Conservation (phyloP, 148 eudicot species). For the Rhododendron mucronatum region DNA sequence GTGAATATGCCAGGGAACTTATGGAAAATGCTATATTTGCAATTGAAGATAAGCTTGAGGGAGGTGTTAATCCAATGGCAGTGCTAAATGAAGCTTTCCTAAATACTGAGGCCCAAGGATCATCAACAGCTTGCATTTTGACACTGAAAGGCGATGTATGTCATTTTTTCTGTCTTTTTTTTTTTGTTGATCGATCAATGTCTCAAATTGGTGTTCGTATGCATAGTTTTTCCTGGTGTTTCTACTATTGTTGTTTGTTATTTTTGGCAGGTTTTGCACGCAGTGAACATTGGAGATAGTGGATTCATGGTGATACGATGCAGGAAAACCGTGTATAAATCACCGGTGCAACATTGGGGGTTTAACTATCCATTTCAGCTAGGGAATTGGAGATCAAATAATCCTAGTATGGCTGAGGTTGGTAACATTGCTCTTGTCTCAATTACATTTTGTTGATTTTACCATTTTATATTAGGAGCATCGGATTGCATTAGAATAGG, state of each 20-base stretch:
- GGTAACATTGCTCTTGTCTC: not conserved
- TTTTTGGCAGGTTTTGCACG: not conserved
- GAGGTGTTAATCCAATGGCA: not conserved
- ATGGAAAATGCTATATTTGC: too few species aligned
- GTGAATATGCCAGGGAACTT: not conserved
- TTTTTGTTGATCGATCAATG: not conserved
- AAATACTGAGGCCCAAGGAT: slow-evolving; percentile 5
- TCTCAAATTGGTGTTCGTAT: not conserved
- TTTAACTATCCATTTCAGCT: slow-evolving; percentile 9
- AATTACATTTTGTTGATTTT: not conserved
- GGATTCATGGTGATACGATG: not conserved
- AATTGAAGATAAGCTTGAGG: too few species aligned
- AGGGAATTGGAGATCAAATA: not conserved
- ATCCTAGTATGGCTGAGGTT: slow-evolving; percentile 4
- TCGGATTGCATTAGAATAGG: not conserved
- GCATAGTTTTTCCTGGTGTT: not conserved
- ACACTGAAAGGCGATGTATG: not conserved
- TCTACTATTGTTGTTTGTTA: not conserved
- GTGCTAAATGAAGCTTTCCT: slow-evolving; percentile 1
- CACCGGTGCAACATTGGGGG: slow-evolving; percentile 2
- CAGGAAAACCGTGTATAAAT: not conserved
- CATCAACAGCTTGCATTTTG: slow-evolving; percentile 16
- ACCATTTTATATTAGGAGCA: not conserved
- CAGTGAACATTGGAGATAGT: slow-evolving; percentile 15
- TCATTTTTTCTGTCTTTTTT: not conserved